Evolutionary conservation across 2,329 filamentous ascomycete genomes (phyloP).

Genomic region (Pseudogymnoascus sp.): DNA sequence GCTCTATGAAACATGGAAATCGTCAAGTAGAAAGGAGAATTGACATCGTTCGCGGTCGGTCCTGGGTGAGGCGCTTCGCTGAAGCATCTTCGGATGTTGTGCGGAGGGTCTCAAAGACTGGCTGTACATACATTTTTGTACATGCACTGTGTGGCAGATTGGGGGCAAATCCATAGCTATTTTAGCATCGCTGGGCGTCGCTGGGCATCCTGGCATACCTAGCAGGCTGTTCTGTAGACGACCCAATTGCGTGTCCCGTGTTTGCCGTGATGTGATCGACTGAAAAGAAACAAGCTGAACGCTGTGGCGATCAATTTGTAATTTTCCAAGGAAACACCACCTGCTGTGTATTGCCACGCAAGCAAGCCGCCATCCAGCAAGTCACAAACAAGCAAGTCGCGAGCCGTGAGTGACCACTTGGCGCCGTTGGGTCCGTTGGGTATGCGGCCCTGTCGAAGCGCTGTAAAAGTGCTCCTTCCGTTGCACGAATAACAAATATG

Average conservation of each 20-base stretch:
- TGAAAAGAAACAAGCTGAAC: not conserved
- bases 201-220: not conserved
- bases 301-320: slow-evolving; percentile 6
- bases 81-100: slow-evolving; percentile 15
- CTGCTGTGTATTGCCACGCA: not conserved
- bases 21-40: slow-evolving; percentile 28
- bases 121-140: slow-evolving; percentile 22
- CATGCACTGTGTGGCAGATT: slow-evolving; percentile 19
- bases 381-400: not conserved
- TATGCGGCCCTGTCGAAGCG: not conserved
- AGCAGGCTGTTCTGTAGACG: not conserved
- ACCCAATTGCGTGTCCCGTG: not conserved
- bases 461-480: not conserved
- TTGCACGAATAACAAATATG: not conserved
- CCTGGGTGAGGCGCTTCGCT: slow-evolving; percentile 28
- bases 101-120: slow-evolving; percentile 28
- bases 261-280: not conserved
- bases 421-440: not conserved
- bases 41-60: slow-evolving; percentile 19
- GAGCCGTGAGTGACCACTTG: not conserved
- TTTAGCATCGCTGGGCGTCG: not conserved
- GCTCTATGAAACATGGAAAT: slow-evolving; percentile 27
- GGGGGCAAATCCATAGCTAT: not conserved
- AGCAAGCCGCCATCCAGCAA: not conserved
- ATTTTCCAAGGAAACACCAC: not conserved